Base-by-base conservation (phyloP, 441 rosid species). In the Macaranga tanarius region DNA sequence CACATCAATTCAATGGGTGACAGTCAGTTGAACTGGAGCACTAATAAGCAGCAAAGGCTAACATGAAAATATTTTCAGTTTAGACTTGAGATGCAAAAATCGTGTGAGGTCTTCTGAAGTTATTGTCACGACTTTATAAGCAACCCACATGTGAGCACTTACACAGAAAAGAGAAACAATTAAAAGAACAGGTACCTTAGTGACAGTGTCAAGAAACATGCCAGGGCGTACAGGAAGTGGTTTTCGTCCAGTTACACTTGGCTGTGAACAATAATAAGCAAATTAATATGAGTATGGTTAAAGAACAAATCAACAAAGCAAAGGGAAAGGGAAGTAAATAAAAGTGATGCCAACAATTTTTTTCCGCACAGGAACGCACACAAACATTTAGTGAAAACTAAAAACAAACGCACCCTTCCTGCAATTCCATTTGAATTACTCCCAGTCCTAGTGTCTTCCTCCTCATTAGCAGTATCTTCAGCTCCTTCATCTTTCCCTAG, bases 401-500 rank as follows among this genome's bases (percentile, higher is more conserved):
- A 38, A 70, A 68, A 62, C 65, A 71, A 75, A 75, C 87, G 54
- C 60, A 95, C 98, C 84, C 89, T 84, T 87, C 98, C 97, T 7
- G 84, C 77, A 77, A 93, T 73, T 73, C 98, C 96, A 56, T 76
- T 69, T 10, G 74, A 84, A 74, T 22, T 55, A 62, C 26, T 75
- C 74, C 73, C 78, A 71, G 73, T 70, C 10, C 75, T 64, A 52
- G 75, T 69, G 63, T 83, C 80, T 67, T 80, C 87, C 7, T 65
- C 85, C 40, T 83, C 86, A 77, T 63, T 67, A 78, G 70, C 78
- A 47, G 79, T 66, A 74, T 79, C 70, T 56, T 95, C 98, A 31
- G 92, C 92, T 80, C 98, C 98, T 85, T 95, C 99, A 77, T 91
- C 90, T 76, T 88, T 95, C 67, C 97, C 99, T 82, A 78, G 83